These are phyloP conservation scores for Pleurotus pulmonarius DNA, from an alignment of 768 basidiomycete species.

Conservation along the genomic window DNA sequence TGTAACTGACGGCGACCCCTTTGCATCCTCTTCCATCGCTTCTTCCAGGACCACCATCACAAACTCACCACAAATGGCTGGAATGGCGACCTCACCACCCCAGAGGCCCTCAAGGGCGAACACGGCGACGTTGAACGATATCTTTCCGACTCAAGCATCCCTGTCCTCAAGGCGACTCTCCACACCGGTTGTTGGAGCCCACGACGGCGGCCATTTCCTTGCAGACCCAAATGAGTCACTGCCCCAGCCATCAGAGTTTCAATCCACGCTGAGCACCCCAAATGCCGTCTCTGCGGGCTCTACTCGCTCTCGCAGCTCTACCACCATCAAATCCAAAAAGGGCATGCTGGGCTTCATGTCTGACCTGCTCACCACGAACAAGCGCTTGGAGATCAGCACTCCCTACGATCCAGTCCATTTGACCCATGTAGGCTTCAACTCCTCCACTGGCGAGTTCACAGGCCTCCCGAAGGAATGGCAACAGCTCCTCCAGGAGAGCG, in stretches of 20 bases:
- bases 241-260: constrained; percentile 26
- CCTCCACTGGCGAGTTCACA: constrained; percentile 96
- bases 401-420: constrained; percentile 99
- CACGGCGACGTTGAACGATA: constrained; percentile 75
- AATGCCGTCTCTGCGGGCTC: constrained; percentile 18
- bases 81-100: constrained; percentile 51
- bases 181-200: constrained; percentile 31
- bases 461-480: constrained; percentile 99
- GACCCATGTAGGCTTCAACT: constrained; percentile 99
- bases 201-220: constrained; percentile 38
- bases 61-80: constrained; percentile 28
- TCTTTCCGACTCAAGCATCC: constrained; percentile 46
- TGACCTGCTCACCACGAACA: constrained; percentile 63
- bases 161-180: constrained; percentile 50
- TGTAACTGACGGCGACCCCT: constrained; percentile 54
- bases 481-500: constrained; percentile 90
- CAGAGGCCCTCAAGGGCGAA: constrained; percentile 82
- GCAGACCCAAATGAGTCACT: constrained; percentile 42
- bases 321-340: constrained; percentile 49
- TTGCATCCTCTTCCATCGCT: constrained; percentile 37
- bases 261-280: constrained; percentile 21
- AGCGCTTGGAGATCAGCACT: constrained; percentile 89
- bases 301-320: constrained; percentile 43
- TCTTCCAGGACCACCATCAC: constrained; percentile 23
- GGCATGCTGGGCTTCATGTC: constrained; percentile 75